Evolutionary conservation across 176 grass and related monocot species (phyloP), one percentile per base, ranked within the genome.

Genomic region (Musa itinerans): DNA sequence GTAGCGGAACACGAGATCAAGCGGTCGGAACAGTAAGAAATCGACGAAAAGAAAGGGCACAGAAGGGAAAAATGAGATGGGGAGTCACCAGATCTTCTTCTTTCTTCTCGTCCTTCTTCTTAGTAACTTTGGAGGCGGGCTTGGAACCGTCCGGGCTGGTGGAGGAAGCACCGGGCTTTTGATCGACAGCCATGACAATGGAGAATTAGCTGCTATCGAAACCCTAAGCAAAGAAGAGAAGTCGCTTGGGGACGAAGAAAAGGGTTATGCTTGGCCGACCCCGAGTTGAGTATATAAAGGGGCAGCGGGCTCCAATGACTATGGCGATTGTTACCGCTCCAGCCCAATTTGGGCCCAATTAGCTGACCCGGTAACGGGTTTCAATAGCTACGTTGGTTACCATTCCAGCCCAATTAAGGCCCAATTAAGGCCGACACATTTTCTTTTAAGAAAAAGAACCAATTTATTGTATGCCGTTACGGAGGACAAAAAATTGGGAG

Each of bases 41-140:
- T 25, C 63, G 52, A 86, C 26, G 26, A 80, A 76, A 83, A 66
- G 58, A n/a, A 12, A 9, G 27, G 9, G 19, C 16, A 50, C 15
- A 4, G 66, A 81, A 29, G 63, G 27, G 8, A 26, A 80, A 78
- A 81, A 67, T 63, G 56, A 78, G 59, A 29, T 54, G 23, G 24
- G 17, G 52, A 62, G 49, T 77, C 20, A 77, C 75, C 75, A 77
- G 49, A 65, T 77, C 75, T 25, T 77, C 75, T 0, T 77, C 75
- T 48, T 75, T 75, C 62, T 77, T 77, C 11, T 77, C 61, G 59
- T 77, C 75, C 61, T 77, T 77, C 61, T 77, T 77, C 62, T 77
- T 77, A 13, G 59, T 34, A 52, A 65, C 75, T 11, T 77, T 77
- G 4, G n/a, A n/a, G 12, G 75, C 10, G 9, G 75, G 20, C 43